Percentiles rank a stretch among this genome's conserved stretches.
phyloP scores from a whole-genome alignment of 805 yeast species.

The Middelhovenomyces tepae region DNA sequence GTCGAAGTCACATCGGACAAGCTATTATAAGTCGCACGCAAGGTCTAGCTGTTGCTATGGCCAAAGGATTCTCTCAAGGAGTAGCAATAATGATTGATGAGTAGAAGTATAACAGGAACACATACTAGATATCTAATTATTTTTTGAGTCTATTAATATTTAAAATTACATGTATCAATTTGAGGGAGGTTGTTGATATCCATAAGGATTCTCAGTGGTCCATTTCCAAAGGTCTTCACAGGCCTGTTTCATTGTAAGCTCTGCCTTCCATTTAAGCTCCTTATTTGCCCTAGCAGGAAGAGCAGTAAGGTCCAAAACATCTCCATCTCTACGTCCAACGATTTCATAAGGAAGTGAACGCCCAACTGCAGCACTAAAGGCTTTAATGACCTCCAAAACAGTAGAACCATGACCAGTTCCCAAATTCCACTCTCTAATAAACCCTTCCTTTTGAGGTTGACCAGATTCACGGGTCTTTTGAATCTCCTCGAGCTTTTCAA shows the following conservation, averaged over 20 bases:
- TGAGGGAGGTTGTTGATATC: slow-evolving; percentile 35
- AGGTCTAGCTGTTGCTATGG: too few relatives aligned
- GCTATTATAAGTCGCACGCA: too few relatives aligned
- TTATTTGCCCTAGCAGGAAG: slow-evolving; percentile 54
- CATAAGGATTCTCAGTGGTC: slow-evolving; percentile 61
- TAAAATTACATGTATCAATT: not conserved
- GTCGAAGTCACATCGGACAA: not conserved
- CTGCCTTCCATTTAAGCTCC: slow-evolving; percentile 60
- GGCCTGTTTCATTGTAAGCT: slow-evolving; percentile 48
- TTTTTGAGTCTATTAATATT: too few relatives aligned
- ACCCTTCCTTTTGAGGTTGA: slow-evolving; percentile 40
- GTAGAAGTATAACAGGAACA: too few relatives aligned
- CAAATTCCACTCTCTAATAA: slow-evolving; percentile 71
- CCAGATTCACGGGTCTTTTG: slow-evolving; percentile 9
- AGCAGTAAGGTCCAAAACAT: slow-evolving; percentile 68
- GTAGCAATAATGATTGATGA: too few relatives aligned
- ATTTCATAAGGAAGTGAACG: slow-evolving; percentile 54
- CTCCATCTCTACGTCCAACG: slow-evolving; percentile 65
- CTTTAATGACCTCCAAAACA: slow-evolving; percentile 59
- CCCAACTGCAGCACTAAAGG: slow-evolving; percentile 60
- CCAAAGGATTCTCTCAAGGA: too few relatives aligned
- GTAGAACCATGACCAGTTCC: slow-evolving; percentile 79
- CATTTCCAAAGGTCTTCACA: slow-evolving; percentile 72
- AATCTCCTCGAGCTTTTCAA: slow-evolving; percentile 40
- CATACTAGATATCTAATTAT: too few relatives aligned